phyloP scores from a whole-genome alignment of 1,284 basidiomycete genomes.

The Apiotrichum domesticum region DNA sequence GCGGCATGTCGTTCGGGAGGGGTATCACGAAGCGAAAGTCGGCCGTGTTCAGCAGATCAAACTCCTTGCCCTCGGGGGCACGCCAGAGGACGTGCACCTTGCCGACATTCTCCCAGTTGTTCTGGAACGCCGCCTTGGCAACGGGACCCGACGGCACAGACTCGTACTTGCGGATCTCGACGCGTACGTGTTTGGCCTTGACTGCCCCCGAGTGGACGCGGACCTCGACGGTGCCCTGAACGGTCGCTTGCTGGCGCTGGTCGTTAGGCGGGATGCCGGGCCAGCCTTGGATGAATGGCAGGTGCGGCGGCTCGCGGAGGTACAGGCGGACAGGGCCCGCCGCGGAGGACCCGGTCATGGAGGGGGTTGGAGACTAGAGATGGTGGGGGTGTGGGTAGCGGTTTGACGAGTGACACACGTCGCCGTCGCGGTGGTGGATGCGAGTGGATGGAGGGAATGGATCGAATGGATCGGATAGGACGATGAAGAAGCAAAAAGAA shows the following conservation, averaged over 20 bases:
- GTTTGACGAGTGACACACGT: not conserved
- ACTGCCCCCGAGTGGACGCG: conserved; percentile 62
- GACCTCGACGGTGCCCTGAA: conserved; percentile 63
- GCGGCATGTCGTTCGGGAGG: conserved; percentile 77
- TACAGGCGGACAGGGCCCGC: conserved; percentile 30
- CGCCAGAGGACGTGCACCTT: conserved; percentile 40
- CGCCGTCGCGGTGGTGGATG: too few species aligned
- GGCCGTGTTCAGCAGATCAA: conserved; percentile 55
- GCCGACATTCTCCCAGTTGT: conserved; percentile 50
- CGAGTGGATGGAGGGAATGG: too few species aligned
- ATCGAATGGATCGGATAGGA: too few species aligned
- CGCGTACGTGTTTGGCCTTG: conserved; percentile 81
- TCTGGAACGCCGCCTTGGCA: conserved; percentile 63
- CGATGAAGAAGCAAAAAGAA: too few species aligned
- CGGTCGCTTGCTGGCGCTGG: conserved; percentile 29
- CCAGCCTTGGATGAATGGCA: conserved; percentile 44
- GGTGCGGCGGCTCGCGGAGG: conserved; percentile 44
- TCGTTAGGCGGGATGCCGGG: conserved; percentile 37
- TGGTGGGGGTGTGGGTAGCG: not conserved
- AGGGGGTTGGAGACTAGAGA: not conserved
- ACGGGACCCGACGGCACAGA: conserved; percentile 44
- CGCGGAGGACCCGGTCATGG: conserved; percentile 1
- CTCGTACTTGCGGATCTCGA: conserved; percentile 81
- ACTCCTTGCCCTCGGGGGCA: conserved; percentile 52
- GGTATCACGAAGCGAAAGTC: conserved; percentile 71